phyloP scores from a whole-genome alignment of 2,329 filamentous ascomycete genomes.

The Fonsecaea multimorphosa region DNA sequence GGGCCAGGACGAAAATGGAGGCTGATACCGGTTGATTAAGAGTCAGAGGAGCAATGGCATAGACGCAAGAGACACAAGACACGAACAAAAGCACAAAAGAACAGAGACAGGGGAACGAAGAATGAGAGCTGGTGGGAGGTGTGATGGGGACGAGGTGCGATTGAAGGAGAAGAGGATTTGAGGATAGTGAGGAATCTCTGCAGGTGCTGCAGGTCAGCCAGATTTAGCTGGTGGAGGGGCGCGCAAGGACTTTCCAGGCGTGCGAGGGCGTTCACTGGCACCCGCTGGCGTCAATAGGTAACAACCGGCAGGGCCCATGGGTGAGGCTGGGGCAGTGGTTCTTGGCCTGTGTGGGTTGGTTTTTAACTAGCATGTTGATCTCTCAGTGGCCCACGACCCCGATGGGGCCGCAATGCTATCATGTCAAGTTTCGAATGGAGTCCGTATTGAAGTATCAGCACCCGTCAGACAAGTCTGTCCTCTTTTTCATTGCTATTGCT shows the following conservation, averaged over 20 bases:
- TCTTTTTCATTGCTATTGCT: neutral
- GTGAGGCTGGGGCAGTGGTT: conserved; percentile 11
- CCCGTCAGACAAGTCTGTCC: neutral
- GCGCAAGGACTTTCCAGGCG: conserved; percentile 10
- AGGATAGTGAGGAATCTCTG: conserved; percentile 29
- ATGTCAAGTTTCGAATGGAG: neutral
- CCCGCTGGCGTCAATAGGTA: conserved; percentile 10
- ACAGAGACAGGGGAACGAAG: conserved; percentile 11
- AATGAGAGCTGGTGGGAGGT: conserved; percentile 11
- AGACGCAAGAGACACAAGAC: conserved; percentile 21
- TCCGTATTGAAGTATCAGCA: neutral
- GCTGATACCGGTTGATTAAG: conserved; percentile 15
- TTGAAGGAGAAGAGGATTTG: conserved; percentile 17
- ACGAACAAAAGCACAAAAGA: conserved; percentile 20
- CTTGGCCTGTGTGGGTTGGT: conserved; percentile 9
- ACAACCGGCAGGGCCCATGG: conserved; percentile 6
- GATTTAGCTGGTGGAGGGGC: conserved; percentile 7
- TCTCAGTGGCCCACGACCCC: neutral
- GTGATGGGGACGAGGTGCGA: conserved; percentile 8
- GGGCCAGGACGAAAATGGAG: conserved; percentile 12
- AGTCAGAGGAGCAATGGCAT: conserved; percentile 1
- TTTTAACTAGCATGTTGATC: conserved; percentile 12
- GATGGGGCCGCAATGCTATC: neutral
- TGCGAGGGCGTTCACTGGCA: conserved; percentile 9
- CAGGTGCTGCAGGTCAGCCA: conserved; percentile 21